Percentiles rank a stretch among this genome's conserved stretches.
Evolutionary conservation across 2,329 filamentous ascomycete species (phyloP).

Genomic region (Hypoxylon sp.): DNA sequence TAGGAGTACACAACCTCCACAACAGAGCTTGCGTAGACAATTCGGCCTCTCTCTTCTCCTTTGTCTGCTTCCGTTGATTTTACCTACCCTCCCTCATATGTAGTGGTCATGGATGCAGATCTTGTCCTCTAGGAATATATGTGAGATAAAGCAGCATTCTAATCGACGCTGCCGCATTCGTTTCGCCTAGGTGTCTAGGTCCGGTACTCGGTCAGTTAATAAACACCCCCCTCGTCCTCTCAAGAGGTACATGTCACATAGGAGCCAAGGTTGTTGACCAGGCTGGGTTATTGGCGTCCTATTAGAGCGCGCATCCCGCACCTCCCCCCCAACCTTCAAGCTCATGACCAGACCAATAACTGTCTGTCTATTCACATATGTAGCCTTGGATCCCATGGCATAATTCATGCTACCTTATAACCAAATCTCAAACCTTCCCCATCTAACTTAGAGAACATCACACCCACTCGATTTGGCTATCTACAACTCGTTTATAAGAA

Average conservation of each 20-base stretch:
- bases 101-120: slow-evolving; percentile 35
- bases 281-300: slow-evolving; percentile 19
- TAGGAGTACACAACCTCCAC: slow-evolving; percentile 31
- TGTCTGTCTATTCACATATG: slow-evolving; percentile 21
- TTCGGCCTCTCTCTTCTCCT: slow-evolving; percentile 16
- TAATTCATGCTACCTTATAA: slow-evolving; percentile 45
- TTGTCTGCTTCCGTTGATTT: slow-evolving; percentile 25
- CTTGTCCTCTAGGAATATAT: slow-evolving; percentile 17
- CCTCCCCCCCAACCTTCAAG: slow-evolving; percentile 36
- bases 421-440: slow-evolving; percentile 42
- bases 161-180: slow-evolving; percentile 37
- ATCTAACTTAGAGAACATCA: slow-evolving; percentile 32
- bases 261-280: slow-evolving; percentile 33
- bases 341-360: slow-evolving; percentile 30
- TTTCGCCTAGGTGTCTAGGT: slow-evolving; percentile 28
- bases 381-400: slow-evolving; percentile 28
- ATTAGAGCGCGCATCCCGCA: slow-evolving; percentile 37
- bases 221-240: slow-evolving; percentile 6
- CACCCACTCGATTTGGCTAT: slow-evolving; percentile 27
- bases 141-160: slow-evolving; percentile 37
- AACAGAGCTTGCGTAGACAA: slow-evolving; percentile 31
- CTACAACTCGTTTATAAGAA: slow-evolving; percentile 51
- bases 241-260: slow-evolving; percentile 29
- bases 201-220: slow-evolving; percentile 32
- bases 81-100: slow-evolving; percentile 24